phyloP scores from a whole-genome alignment of 192 early-diverging fungal species.

The Coemansia interrupta region DNA sequence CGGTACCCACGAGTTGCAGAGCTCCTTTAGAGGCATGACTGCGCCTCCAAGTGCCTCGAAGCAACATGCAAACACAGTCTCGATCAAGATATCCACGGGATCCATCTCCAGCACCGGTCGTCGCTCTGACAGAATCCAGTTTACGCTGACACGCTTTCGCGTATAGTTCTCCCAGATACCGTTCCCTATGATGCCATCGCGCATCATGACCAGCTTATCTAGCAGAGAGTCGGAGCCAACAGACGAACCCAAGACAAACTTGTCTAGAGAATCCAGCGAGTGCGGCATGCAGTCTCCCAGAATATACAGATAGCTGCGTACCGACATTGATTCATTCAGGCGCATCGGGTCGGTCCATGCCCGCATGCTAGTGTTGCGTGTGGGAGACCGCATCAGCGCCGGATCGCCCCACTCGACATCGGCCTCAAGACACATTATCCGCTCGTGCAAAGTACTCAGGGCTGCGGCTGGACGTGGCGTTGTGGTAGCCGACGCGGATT shows the following conservation, averaged over 20 bases:
- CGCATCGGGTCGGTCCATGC: slow-evolving; percentile 45
- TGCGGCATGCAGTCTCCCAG: slow-evolving; percentile 13
- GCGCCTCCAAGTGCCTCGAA: slow-evolving; percentile 46
- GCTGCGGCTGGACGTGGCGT: neutral
- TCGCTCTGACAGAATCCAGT: slow-evolving; percentile 20
- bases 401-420: slow-evolving; percentile 53
- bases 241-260: slow-evolving; percentile 22
- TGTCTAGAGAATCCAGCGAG: slow-evolving; percentile 22
- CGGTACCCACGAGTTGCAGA: slow-evolving; percentile 12
- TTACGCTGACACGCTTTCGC: slow-evolving; percentile 44
- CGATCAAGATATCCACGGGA: slow-evolving; percentile 33
- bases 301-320: slow-evolving; percentile 40
- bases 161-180: slow-evolving; percentile 53
- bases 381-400: slow-evolving; percentile 44
- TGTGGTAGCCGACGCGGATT: neutral
- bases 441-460: slow-evolving; percentile 24
- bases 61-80: slow-evolving; percentile 26
- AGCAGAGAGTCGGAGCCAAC: slow-evolving; percentile 13
- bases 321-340: slow-evolving; percentile 41
- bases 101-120: neutral
- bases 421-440: slow-evolving; percentile 46
- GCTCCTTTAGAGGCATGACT: slow-evolving; percentile 15
- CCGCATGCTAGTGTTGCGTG: slow-evolving; percentile 11
- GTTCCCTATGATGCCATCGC: slow-evolving; percentile 41
- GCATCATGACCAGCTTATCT: slow-evolving; percentile 27